A percentile compares a stretch with the other conserved stretches of the same genome.
Evolutionary conservation across 371 early-diverging fungal genomes (phyloP).

Genomic region (Gilbertella persicaria): DNA sequence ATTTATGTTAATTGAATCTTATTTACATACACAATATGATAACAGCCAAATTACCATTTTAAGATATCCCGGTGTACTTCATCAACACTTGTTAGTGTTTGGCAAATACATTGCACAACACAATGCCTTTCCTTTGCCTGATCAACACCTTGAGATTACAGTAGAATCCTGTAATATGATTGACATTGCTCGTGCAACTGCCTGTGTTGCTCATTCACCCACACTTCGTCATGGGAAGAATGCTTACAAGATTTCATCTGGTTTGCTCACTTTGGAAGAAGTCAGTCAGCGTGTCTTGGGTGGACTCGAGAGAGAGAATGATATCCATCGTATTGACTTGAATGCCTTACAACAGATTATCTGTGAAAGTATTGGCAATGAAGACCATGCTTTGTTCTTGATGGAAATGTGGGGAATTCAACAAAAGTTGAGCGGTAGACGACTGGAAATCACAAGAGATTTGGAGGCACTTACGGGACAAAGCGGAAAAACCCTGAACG

Average conservation of each 20-base stretch:
- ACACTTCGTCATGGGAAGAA: constrained; percentile 39
- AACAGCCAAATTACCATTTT: constrained; percentile 39
- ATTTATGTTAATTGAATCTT: constrained; percentile 45
- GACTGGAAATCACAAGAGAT: constrained; percentile 53
- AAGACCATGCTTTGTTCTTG: constrained; percentile 48
- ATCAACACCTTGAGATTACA: constrained; percentile 41
- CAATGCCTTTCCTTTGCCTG: constrained; percentile 46
- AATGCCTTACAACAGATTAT: constrained; percentile 31
- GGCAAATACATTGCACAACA: constrained; percentile 49
- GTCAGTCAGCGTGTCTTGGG: constrained; percentile 37
- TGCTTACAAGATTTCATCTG: constrained; percentile 45
- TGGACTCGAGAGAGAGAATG: constrained; percentile 40
- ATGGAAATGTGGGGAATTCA: constrained; percentile 59
- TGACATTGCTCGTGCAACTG: constrained; percentile 50
- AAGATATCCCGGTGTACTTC: constrained; percentile 52
- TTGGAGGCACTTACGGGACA: constrained; percentile 52
- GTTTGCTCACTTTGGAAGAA: constrained; percentile 47
- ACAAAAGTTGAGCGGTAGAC: constrained; percentile 29
- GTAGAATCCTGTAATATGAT: constrained; percentile 48
- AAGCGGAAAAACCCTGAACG: constrained; percentile 54
- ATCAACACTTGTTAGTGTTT: constrained; percentile 50
- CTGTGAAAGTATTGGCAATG: constrained; percentile 41
- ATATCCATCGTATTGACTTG: constrained; percentile 40
- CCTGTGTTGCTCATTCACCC: constrained; percentile 46
- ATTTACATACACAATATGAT: constrained; percentile 39